These are phyloP conservation scores for Perkinsus olseni DNA, from an alignment of 169 alveolate species.

Conservation along the genomic window DNA sequence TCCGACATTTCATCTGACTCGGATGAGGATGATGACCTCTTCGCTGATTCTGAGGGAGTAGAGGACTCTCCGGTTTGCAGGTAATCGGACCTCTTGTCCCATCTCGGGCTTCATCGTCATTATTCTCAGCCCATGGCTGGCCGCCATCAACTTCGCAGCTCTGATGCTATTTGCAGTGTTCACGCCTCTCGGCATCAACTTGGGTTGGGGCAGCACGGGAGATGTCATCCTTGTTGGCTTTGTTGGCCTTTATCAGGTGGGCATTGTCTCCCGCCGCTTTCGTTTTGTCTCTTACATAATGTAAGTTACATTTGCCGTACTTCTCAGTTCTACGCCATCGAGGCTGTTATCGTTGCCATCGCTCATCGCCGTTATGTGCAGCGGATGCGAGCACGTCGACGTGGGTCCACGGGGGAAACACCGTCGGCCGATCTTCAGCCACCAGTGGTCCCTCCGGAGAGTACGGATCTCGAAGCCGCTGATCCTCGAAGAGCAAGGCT, in stretches of 20 bases:
- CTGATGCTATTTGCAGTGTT: neutral
- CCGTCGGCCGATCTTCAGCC: neutral
- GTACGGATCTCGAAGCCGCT: neutral
- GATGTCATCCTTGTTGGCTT: neutral
- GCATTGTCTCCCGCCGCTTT: neutral
- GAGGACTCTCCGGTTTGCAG: neutral
- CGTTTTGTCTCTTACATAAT: neutral
- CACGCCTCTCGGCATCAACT: neutral
- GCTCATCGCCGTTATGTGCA: neutral
- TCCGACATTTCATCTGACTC: neutral
- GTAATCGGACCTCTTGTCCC: neutral
- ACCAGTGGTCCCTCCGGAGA: neutral
- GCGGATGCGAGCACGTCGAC: neutral
- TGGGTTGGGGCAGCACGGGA: neutral
- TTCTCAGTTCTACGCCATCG: neutral
- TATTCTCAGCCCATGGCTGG: neutral
- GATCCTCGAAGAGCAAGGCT: neutral
- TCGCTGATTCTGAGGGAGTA: neutral
- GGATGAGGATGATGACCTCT: neutral
- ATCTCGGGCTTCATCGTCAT: neutral
- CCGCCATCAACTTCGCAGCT: neutral
- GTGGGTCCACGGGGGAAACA: neutral
- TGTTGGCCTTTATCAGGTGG: neutral
- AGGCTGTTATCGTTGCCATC: neutral
- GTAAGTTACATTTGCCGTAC: neutral